Conservation (phyloP, 2,329 filamentous ascomycete species). For the Myriangium duriaei region DNA sequence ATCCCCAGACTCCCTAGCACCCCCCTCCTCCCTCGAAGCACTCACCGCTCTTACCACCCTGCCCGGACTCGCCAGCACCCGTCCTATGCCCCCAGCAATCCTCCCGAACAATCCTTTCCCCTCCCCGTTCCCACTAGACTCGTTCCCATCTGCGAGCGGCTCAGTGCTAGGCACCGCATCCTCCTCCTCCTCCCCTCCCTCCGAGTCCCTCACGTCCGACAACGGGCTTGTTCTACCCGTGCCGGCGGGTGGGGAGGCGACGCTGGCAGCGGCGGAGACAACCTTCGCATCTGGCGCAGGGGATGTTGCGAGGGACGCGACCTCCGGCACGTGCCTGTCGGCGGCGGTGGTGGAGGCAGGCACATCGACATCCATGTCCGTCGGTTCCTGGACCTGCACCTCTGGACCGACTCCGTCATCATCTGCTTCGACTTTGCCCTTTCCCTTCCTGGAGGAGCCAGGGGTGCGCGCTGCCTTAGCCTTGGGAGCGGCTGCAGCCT, state of each 20-base stretch:
- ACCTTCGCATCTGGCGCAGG: slow-evolving; percentile 2
- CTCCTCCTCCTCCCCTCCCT: neutral
- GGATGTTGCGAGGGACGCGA: too few relatives aligned
- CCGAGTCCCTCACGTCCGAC: neutral
- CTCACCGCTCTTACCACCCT: slow-evolving; percentile 7
- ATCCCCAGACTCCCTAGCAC: too few relatives aligned
- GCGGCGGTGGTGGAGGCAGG: neutral
- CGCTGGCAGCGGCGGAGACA: too few relatives aligned
- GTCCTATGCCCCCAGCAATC: slow-evolving; percentile 4
- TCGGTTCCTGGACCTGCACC: slow-evolving; percentile 4
- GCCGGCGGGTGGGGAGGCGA: too few relatives aligned
- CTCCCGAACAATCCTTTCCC: slow-evolving; percentile 6
- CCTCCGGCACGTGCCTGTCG: neutral
- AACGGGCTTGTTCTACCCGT: neutral
- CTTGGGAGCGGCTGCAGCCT: neutral
- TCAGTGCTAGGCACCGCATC: neutral
- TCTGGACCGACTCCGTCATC: neutral
- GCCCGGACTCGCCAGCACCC: slow-evolving; percentile 5
- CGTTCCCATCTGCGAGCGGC: neutral
- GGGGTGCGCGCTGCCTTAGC: neutral
- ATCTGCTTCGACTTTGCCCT: neutral
- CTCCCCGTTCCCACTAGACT: neutral
- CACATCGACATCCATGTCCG: slow-evolving; percentile 1
- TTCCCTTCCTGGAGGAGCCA: neutral
- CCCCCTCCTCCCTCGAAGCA: slow-evolving; percentile 1